Conservation (phyloP, 257 asterid genomes). For the Rhazya stricta region DNA sequence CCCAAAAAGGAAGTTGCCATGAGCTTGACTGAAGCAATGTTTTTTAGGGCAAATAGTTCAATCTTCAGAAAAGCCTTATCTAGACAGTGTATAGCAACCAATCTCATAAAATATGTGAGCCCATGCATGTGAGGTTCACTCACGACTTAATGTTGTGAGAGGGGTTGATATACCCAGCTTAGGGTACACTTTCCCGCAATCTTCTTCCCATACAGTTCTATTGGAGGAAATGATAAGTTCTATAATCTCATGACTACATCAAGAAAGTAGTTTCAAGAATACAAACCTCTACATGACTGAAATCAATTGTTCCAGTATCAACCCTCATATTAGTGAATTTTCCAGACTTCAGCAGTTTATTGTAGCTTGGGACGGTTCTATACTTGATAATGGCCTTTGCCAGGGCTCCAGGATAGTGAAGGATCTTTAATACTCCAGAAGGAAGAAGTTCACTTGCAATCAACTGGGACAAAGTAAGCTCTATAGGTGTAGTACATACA, state of each 20-base stretch:
- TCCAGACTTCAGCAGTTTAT: conserved; percentile 28
- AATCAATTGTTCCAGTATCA: conserved; percentile 25
- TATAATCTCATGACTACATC: neutral
- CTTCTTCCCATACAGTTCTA: neutral
- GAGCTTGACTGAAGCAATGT: neutral
- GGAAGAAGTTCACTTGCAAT: conserved; percentile 39
- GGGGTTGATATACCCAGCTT: neutral
- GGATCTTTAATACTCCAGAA: conserved; percentile 30
- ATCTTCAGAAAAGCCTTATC: neutral
- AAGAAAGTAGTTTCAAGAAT: neutral
- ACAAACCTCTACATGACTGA: conserved; percentile 63
- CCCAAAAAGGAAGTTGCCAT: neutral
- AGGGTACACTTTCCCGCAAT: neutral
- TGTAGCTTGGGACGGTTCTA: conserved; percentile 31
- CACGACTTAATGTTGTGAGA: neutral
- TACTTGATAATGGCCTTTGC: conserved; percentile 30
- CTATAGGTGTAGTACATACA: conserved; percentile 47
- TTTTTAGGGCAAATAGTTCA: neutral
- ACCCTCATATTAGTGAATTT: conserved; percentile 23
- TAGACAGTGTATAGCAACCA: neutral
- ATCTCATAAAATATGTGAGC: neutral
- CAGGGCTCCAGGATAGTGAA: conserved; percentile 60
- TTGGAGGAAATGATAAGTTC: neutral
- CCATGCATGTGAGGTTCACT: neutral
- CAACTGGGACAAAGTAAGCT: conserved; percentile 41